Base-by-base conservation (phyloP, 106 monocot species). In the Platanthera zijinensis region DNA sequence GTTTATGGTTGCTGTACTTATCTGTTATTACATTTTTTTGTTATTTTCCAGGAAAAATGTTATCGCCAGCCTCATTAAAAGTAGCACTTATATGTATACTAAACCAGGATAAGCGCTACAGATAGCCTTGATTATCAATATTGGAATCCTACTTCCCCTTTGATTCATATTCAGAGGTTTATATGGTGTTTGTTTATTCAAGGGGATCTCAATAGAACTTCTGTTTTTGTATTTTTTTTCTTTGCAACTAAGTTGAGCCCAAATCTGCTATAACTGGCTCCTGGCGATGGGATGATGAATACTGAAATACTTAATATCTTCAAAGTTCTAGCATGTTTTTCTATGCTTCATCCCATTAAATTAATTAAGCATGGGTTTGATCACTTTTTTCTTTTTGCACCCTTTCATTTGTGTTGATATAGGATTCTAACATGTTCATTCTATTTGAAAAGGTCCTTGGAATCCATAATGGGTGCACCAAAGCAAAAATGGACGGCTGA, bases 401-500 rank as follows among this genome's bases (percentile, higher is more conserved):
- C 59, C 18, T 61, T 61, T 61, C 18, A 57, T 17, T 57, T 57
- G 14, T 53, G 14, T 17, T 57, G 57, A 57, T 57, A 17, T 18
- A 57, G 15, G 57, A 17, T 19, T 61, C 19, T 61, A 61, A 61
- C 21, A 6, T 61, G 59, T 21, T 61, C 59, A 21, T 21, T n/a
- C 59, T 61, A 19, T 61, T 61, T 61, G 59, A 61, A 61, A 18
- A 21, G 56, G 18, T 61, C 59, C 59, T 21, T 61, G 59, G 6
- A 7, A 61, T 61, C 18, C 59, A 6, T 61, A 51, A 93, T 93
- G 93, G 93, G 93, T 56, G 93, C 88, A 52, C 93, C 93, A 10
- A 93, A 93, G 69, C 93, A 93, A 75, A 90, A 88, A 62, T 93
- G 93, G 93, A 85, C 86, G 57, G 51, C 80, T 19, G 93, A 90